phyloP scores from a whole-genome alignment of 2,329 filamentous ascomycete species.

The Xylariaceae sp. region DNA sequence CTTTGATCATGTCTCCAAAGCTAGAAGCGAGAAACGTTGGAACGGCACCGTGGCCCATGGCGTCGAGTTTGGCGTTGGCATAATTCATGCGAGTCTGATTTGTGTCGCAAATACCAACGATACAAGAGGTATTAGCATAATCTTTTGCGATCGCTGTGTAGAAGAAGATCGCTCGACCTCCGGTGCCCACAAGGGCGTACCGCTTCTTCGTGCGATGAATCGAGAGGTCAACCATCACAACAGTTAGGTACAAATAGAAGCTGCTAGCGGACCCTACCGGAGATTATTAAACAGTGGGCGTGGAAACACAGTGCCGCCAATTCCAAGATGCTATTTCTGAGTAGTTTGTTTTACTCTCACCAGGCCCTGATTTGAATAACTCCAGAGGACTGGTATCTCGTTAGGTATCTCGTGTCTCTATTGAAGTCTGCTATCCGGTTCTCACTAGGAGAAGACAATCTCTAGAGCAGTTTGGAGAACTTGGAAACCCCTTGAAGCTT shows the following conservation, averaged over 20 bases:
- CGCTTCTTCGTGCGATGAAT: constrained; percentile 42
- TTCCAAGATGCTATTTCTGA: too few relatives aligned
- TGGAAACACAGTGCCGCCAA: too few relatives aligned
- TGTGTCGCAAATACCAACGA: constrained; percentile 65
- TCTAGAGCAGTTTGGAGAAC: constrained; percentile 17
- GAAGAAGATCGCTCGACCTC: constrained; percentile 65
- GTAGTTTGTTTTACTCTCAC: too few relatives aligned
- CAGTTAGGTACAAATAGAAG: too few relatives aligned
- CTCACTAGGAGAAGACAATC: background rate
- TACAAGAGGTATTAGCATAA: constrained; percentile 54
- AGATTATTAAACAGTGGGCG: too few relatives aligned
- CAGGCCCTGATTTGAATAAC: too few relatives aligned
- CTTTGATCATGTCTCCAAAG: constrained; percentile 64
- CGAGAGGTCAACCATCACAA: constrained; percentile 29
- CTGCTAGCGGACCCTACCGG: too few relatives aligned
- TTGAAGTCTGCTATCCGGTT: too few relatives aligned
- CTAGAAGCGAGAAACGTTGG: constrained; percentile 60
- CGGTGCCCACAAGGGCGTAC: constrained; percentile 64
- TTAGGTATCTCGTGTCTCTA: too few relatives aligned
- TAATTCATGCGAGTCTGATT: constrained; percentile 65
- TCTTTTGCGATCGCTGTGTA: constrained; percentile 62
- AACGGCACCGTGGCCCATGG: constrained; percentile 53
- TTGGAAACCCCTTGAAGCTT: constrained; percentile 16
- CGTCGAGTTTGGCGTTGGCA: constrained; percentile 56
- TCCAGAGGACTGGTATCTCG: too few relatives aligned